A percentile compares a stretch with the other conserved stretches of the same genome.
Evolutionary conservation across 768 basidiomycete genomes (phyloP).

Genomic region (Gloeostereum incarnatum): DNA sequence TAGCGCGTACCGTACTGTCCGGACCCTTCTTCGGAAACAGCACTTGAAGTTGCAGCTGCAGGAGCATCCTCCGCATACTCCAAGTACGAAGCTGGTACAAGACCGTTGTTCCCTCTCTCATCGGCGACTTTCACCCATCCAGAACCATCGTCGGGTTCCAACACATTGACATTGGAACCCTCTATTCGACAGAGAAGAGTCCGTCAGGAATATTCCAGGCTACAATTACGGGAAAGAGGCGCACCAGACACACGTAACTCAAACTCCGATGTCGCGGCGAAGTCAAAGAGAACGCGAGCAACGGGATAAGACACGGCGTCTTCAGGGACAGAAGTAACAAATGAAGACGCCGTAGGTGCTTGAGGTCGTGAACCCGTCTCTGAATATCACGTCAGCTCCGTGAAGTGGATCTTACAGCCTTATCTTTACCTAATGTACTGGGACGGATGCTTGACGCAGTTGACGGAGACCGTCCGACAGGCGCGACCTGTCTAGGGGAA

Average conservation of each 20-base stretch:
- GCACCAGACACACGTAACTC: conserved; percentile 63
- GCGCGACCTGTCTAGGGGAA: not conserved
- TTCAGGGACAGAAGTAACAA: conserved; percentile 29
- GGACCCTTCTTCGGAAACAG: conserved; percentile 20
- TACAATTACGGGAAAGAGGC: conserved; percentile 8
- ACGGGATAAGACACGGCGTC: conserved; percentile 35
- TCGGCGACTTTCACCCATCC: conserved; percentile 78
- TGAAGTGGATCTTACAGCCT: no score
- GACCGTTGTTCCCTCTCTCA: conserved; percentile 48
- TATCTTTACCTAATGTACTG: conserved; percentile 1
- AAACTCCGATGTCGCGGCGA: conserved; percentile 64
- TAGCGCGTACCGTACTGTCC: conserved; percentile 40
- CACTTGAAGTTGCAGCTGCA: conserved; percentile 9
- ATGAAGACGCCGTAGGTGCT: conserved; percentile 47
- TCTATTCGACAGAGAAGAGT: conserved; percentile 28
- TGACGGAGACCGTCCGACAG: no score
- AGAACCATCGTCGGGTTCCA: conserved; percentile 79
- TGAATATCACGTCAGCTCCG: no score
- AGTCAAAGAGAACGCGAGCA: conserved; percentile 68
- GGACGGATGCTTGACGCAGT: no score
- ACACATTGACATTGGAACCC: conserved; percentile 50
- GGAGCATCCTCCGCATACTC: conserved; percentile 18
- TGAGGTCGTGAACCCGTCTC: not conserved
- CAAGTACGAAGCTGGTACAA: conserved; percentile 78
- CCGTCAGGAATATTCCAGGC: conserved; percentile 7